Conservation (phyloP, 495 filamentous ascomycete species). For the Lasiosphaeria hispida region DNA sequence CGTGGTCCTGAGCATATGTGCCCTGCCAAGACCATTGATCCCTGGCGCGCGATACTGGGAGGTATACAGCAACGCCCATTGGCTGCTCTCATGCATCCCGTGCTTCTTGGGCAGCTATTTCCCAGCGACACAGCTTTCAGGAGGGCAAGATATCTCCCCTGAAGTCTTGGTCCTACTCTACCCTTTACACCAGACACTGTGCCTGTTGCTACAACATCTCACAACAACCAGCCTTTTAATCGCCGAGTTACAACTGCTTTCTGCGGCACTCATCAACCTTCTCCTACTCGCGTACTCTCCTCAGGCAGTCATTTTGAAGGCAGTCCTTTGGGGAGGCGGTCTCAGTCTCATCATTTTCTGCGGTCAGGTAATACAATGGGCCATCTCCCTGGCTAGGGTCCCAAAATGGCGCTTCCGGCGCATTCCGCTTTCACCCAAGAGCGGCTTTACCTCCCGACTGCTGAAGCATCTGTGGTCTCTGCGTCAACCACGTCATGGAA, state of each 20-base stretch:
- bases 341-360: slow-evolving; percentile 71
- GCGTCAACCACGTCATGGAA: slow-evolving; percentile 21
- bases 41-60: slow-evolving; percentile 55
- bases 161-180: slow-evolving; percentile 71
- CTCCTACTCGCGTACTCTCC: slow-evolving; percentile 75
- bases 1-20: slow-evolving; percentile 73
- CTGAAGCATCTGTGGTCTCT: slow-evolving; percentile 31
- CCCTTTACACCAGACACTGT: slow-evolving; percentile 82
- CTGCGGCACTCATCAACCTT: slow-evolving; percentile 77
- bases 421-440: slow-evolving; percentile 26
- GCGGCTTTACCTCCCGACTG: slow-evolving; percentile 17
- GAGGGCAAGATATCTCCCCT: slow-evolving; percentile 34
- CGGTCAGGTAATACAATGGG: slow-evolving; percentile 77
- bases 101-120: slow-evolving; percentile 34
- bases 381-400: slow-evolving; percentile 78
- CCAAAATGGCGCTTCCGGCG: slow-evolving; percentile 87
- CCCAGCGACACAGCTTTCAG: background rate
- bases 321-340: slow-evolving; percentile 84
- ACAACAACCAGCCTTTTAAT: slow-evolving; percentile 83
- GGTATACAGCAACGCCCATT: slow-evolving; percentile 64
- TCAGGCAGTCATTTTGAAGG: slow-evolving; percentile 78
- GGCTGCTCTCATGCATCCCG: slow-evolving; percentile 66
- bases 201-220: slow-evolving; percentile 68
- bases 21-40: slow-evolving; percentile 70
- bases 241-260: slow-evolving; percentile 84